phyloP scores from a whole-genome alignment of 805 yeast species.

The Priceomyces fermenticarens region DNA sequence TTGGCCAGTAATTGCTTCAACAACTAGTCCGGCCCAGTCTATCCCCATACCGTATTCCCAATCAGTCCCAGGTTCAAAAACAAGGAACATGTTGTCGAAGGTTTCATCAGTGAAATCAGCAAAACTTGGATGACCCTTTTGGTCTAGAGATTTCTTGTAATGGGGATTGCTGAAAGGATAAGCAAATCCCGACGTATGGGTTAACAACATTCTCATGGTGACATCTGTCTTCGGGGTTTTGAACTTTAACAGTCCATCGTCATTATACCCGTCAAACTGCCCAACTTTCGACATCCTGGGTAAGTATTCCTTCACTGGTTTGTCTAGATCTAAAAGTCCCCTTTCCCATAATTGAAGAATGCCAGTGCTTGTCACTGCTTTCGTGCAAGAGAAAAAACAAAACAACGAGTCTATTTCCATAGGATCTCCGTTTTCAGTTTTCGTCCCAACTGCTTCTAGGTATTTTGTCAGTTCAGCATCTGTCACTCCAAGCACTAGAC shows the following conservation, averaged over 20 bases:
- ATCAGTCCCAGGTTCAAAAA: slow-evolving; percentile 34
- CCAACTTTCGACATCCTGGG: slow-evolving; percentile 27
- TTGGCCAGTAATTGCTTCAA: slow-evolving; percentile 25
- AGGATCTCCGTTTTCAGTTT: slow-evolving; percentile 2
- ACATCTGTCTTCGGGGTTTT: slow-evolving; percentile 22
- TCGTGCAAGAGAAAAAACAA: slow-evolving; percentile 30
- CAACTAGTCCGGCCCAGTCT: slow-evolving; percentile 35
- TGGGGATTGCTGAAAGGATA: slow-evolving; percentile 26
- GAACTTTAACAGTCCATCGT: slow-evolving; percentile 14
- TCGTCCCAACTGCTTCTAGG: slow-evolving; percentile 10
- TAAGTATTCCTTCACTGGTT: slow-evolving; percentile 21
- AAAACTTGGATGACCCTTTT: slow-evolving; percentile 6
- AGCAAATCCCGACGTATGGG: slow-evolving; percentile 39
- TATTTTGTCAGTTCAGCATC: slow-evolving; percentile 10
- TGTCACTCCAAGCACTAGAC: slow-evolving; percentile 14
- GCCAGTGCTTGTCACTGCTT: slow-evolving; percentile 25
- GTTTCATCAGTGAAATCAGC: slow-evolving; percentile 8
- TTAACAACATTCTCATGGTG: slow-evolving; percentile 30
- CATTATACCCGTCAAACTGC: slow-evolving; percentile 14
- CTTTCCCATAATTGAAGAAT: slow-evolving; percentile 29
- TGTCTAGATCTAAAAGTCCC: slow-evolving; percentile 28
- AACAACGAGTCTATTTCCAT: slow-evolving; percentile 10
- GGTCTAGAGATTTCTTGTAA: slow-evolving; percentile 6
- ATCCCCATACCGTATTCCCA: slow-evolving; percentile 33
- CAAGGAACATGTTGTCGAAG: slow-evolving; percentile 19